Percentiles rank a stretch among this genome's conserved stretches.
phyloP scores from a whole-genome alignment of 129 eudicot genomes.

The Pittosporum tobira region DNA sequence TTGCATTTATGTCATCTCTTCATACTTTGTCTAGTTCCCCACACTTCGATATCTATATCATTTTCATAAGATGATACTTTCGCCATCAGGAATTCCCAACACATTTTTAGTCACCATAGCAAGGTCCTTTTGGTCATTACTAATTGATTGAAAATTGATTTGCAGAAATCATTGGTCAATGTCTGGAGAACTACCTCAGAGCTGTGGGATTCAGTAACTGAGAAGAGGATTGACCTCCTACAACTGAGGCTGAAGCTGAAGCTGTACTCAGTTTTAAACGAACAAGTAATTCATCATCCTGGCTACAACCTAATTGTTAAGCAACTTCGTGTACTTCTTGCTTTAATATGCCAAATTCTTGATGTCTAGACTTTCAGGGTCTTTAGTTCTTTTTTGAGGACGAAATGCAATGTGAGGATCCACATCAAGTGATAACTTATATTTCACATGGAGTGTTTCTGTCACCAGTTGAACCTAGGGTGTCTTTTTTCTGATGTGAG shows the following conservation, averaged over 20 bases:
- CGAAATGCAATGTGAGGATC: background rate
- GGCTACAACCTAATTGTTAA: background rate
- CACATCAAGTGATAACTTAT: background rate
- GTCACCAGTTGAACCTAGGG: too few species aligned
- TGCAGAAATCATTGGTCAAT: constrained; percentile 57
- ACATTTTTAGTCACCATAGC: too few species aligned
- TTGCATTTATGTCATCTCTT: too few species aligned
- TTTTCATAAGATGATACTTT: too few species aligned
- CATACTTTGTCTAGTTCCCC: too few species aligned
- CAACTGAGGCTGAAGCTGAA: constrained; percentile 53
- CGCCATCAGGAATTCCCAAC: too few species aligned
- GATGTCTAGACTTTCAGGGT: background rate
- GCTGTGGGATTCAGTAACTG: constrained; percentile 39
- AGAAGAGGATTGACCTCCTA: constrained; percentile 37
- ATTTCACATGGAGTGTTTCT: background rate
- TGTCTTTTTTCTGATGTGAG: too few species aligned
- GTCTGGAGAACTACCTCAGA: constrained; percentile 49
- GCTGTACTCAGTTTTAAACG: constrained; percentile 43
- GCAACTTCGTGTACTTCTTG: background rate
- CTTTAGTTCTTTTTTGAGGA: background rate
- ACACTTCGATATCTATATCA: too few species aligned
- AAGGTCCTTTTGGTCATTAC: background rate
- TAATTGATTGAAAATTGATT: background rate
- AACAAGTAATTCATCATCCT: constrained; percentile 47
- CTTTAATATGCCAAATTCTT: background rate